Evolutionary conservation across 257 asterid species (phyloP), one percentile per base, ranked within the genome.

Genomic region (Plantago elongata): DNA sequence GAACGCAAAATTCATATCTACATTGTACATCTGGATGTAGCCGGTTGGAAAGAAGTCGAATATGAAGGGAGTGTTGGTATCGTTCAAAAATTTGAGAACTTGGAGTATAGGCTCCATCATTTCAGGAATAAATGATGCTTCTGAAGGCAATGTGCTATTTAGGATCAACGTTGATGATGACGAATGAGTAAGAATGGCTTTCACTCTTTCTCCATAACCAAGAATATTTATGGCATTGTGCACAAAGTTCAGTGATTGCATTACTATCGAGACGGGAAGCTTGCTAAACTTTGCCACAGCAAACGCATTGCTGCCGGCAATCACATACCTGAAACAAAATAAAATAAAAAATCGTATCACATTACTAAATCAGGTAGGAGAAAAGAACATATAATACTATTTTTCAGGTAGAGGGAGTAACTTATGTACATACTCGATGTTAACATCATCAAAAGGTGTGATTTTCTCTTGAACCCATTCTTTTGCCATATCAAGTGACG

Each of bases 61-160:
- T 7, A 70, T 78, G 40, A 81, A 78, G 1, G 87, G 87, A 2
- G 84, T 76, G 44, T 64, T 73, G 52, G 75, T 75, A 8, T 73
- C 45, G 64, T 61, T 3, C 3, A 81, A 66, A 49, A 72, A 81
- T 22, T 72, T 79, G 15, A 75, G 44, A 9, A 81, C 67, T 55
- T 81, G 74, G 17, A 81, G 42, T 1, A 81, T 63, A 13, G 72
- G 60, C 27, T 81, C 86, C 0, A 82, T 79, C 44, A 81, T 37
- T 16, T 78, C 84, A 0, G 82, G 81, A 70, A 84, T 55, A 56
- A 81, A 81, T 43, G 78, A 79, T 0, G 84, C 84, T 7, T 76
- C 84, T 1, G 87, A 78, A 0, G 87, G 54, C 9, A 16, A 10
- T 5, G 40, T 34, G 40, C 40, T 34, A 7, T 4, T 34, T 34